Base-by-base conservation (phyloP, 352 stramenopile genomes). In the Phytophthora fragariaefolia region DNA sequence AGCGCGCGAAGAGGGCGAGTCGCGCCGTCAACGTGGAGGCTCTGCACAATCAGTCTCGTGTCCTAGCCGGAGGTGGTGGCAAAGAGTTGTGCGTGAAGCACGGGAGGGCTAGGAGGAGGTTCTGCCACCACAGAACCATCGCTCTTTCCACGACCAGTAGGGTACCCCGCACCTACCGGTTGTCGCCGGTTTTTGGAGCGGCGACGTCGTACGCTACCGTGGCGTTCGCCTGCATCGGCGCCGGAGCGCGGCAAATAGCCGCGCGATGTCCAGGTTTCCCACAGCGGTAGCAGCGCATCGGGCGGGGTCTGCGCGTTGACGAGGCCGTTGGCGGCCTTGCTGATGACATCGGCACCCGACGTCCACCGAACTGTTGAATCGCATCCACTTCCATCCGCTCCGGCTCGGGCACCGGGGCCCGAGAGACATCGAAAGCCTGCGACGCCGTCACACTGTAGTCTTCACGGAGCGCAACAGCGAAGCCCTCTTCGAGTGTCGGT, bases 1-100 rank as follows among this genome's bases (percentile, higher is more conserved):
- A 77, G 47, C 0, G 52, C 58, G 48, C 36, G 46, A 13, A 71
- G 36, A 7, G 46, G 18, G 5, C 23, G 27, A 18, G 32, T 20
- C 17, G 49, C 56, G 42, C 58, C 71, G 12, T 46, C 43, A 38
- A 66, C 50, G 22, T 62, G 65, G 15, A 65, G 30, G 51, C 30
- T 55, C 24, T 68, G 20, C 4, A 65, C 20, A 23, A 75, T 71
- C 43, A 69, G 34, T 59, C 55, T 52, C 43, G 30, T 42, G 22
- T 66, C 53, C n/a, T 46, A 54, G 49, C 46, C 43, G 34, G 52
- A 53, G 0, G 54, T 71, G 49, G 60, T 73, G 58, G 58, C 58
- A 23, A 32, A 53, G 1, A 67, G 43, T 10, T 64, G 57, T 57
- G 18, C 56, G 24, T 59, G n/a, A n/a, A n/a, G n/a, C n/a, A n/a